These are phyloP conservation scores for Candida michaelii DNA, from an alignment of 805 yeast genomes.

Conservation along the genomic window DNA sequence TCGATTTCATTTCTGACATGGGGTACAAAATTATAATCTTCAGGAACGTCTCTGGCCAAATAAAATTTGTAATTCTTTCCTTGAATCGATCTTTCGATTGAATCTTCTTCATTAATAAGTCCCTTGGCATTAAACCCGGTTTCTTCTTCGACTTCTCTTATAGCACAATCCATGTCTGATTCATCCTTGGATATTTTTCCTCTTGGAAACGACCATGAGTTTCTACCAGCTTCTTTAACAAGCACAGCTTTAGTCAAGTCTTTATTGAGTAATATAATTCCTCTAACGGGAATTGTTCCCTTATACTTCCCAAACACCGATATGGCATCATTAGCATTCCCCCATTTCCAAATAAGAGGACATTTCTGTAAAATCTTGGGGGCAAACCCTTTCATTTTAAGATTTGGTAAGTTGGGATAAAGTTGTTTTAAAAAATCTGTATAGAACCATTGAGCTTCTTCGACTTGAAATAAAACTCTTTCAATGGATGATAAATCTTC, in stretches of 20 bases:
- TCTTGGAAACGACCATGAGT: slow-evolving; percentile 91
- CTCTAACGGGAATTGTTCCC: slow-evolving; percentile 90
- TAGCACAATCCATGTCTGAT: slow-evolving; percentile 82
- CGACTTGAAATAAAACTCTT: slow-evolving; percentile 88
- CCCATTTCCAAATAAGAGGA: slow-evolving; percentile 83
- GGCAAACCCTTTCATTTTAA: slow-evolving; percentile 78
- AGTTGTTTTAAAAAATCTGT: slow-evolving; percentile 74
- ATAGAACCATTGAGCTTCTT: slow-evolving; percentile 98
- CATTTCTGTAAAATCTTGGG: slow-evolving; percentile 64
- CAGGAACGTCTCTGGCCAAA: slow-evolving; percentile 75
- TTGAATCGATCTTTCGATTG: slow-evolving; percentile 72
- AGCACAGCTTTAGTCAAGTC: slow-evolving; percentile 68
- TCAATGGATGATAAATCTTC: slow-evolving; percentile 82
- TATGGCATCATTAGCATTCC: slow-evolving; percentile 76
- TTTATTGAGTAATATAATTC: slow-evolving; percentile 82
- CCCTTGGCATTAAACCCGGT: slow-evolving; percentile 84
- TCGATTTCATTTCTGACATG: slow-evolving; percentile 85
- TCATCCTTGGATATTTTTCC: slow-evolving; percentile 96
- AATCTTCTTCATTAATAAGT: slow-evolving; percentile 66
- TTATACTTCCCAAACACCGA: slow-evolving; percentile 81
- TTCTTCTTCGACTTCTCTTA: slow-evolving; percentile 90
- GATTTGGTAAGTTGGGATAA: slow-evolving; percentile 71
- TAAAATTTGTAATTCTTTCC: slow-evolving; percentile 88
- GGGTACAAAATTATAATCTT: slow-evolving; percentile 72
- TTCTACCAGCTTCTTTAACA: slow-evolving; percentile 80